Evolutionary conservation across 169 alveolate genomes (phyloP).

Genomic region (Cytauxzoon felis): DNA sequence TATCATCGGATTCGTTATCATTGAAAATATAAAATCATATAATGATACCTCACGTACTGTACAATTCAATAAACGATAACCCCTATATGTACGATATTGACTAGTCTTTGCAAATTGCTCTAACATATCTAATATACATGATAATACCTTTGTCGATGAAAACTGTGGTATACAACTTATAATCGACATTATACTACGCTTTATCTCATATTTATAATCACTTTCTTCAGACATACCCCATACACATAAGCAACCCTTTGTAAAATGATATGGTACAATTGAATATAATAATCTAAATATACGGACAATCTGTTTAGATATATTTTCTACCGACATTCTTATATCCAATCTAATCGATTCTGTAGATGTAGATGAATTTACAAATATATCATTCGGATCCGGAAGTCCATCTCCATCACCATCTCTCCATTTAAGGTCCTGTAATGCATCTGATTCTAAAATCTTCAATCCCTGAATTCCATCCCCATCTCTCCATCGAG

Average conservation of each 20-base stretch:
- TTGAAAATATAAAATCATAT: conserved; percentile 47
- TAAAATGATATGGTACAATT: conserved; percentile 54
- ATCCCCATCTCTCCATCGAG: not conserved
- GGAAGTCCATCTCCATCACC: too few relatives aligned
- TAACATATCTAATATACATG: conserved; percentile 52
- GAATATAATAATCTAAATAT: conserved; percentile 28
- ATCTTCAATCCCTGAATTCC: too few relatives aligned
- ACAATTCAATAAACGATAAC: conserved; percentile 30
- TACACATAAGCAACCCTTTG: conserved; percentile 47
- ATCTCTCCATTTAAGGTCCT: too few relatives aligned
- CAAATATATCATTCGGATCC: too few relatives aligned
- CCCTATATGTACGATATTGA: conserved; percentile 18
- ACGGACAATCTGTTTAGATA: conserved; percentile 31
- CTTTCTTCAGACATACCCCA: conserved; percentile 37
- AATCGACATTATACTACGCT: conserved; percentile 5
- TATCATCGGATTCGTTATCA: conserved; percentile 16
- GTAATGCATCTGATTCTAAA: too few relatives aligned
- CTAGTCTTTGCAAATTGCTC: conserved; percentile 47
- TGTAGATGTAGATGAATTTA: too few relatives aligned
- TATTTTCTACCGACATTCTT: conserved; percentile 31
- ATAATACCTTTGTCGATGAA: conserved; percentile 14
- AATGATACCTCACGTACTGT: conserved; percentile 38
- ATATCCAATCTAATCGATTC: conserved; percentile 24
- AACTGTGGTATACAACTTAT: conserved; percentile 35
- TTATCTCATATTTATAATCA: not conserved